Evolutionary conservation across 2,329 filamentous ascomycete genomes (phyloP), one percentile per base, ranked within the genome.

Genomic region (Cercospora sp.): DNA sequence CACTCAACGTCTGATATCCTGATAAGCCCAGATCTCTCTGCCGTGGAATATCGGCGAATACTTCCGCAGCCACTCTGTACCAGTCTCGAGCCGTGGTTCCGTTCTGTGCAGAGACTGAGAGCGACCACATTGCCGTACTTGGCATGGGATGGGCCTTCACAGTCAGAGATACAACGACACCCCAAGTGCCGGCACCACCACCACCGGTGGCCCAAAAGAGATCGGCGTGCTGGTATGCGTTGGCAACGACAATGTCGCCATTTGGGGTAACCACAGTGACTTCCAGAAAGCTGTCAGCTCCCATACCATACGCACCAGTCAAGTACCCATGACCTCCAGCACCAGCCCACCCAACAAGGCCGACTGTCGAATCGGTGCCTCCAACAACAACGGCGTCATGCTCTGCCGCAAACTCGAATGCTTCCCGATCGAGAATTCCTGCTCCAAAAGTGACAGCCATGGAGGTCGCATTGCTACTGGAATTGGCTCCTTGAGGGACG

Each of bases 201-300:
- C 66, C 66, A n/a, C 63, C 30, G 18, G 66, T 58, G 18, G 63
- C 66, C 63, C 63, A 69, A 59, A 66, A 60, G 2, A 69, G 58
- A 43, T 69, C 66, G 4, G 80, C 67, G 67, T 88, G 77, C 5
- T 77, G 74, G 1, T 72, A 74, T 4, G 74, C 71, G n/a, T 81
- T 84, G 3, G 82, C 85, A 3, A 80, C 82, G 43, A 85, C 77
- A 49, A 87, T 80, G 5, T 78, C 74, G 9, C 85, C 83, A 68
- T 83, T 80, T 16, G 84, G 81, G 0, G 87, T 79, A 3, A 89
- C 86, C 45, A 88, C 79, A 88, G 73, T 62, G 9, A 65, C 61
- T 13, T 65, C 51, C 9, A 74, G 51, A 28, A 70, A 63, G 26
- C 73, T 66, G 58, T 73, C 72, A 1, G 70, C 72, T 28, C 69